A percentile compares a stretch with the other conserved stretches of the same genome.
phyloP scores from a whole-genome alignment of 805 yeast species.

The Lachancea waltii region DNA sequence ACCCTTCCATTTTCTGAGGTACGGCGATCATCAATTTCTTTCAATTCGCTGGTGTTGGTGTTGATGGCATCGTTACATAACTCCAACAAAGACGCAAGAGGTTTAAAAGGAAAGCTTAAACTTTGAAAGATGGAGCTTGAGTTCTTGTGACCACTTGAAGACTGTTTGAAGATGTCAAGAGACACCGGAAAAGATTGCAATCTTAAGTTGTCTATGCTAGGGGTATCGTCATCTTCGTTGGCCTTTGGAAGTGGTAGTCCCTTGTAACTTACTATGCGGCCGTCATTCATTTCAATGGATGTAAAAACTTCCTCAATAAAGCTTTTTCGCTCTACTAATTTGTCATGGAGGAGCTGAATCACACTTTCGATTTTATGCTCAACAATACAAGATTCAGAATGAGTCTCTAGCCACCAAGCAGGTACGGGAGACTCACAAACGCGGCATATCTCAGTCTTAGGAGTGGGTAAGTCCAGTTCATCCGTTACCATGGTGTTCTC shows the following conservation, averaged over 20 bases:
- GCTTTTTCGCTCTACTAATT: conserved; percentile 61
- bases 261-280: conserved; percentile 44
- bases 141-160: conserved; percentile 1
- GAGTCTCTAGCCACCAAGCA: conserved; percentile 93
- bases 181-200: background rate
- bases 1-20: conserved; percentile 12
- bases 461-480: conserved; percentile 64
- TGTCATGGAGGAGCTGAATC: conserved; percentile 69
- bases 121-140: conserved; percentile 34
- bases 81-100: conserved; percentile 50
- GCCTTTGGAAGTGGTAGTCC: conserved; percentile 45
- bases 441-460: conserved; percentile 76
- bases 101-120: conserved; percentile 54
- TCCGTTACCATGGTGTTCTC: conserved; percentile 59
- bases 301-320: conserved; percentile 37
- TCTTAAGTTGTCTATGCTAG: background rate
- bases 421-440: conserved; percentile 90
- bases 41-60: conserved; percentile 65
- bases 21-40: conserved; percentile 13
- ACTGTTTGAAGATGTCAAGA: background rate
- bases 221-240: conserved; percentile 1
- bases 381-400: conserved; percentile 76
- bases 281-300: conserved; percentile 21
- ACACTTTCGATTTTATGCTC: conserved; percentile 80
- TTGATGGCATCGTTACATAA: conserved; percentile 69